phyloP scores from a whole-genome alignment of 768 basidiomycete species.

The Chalciporus sphaerocephalus region DNA sequence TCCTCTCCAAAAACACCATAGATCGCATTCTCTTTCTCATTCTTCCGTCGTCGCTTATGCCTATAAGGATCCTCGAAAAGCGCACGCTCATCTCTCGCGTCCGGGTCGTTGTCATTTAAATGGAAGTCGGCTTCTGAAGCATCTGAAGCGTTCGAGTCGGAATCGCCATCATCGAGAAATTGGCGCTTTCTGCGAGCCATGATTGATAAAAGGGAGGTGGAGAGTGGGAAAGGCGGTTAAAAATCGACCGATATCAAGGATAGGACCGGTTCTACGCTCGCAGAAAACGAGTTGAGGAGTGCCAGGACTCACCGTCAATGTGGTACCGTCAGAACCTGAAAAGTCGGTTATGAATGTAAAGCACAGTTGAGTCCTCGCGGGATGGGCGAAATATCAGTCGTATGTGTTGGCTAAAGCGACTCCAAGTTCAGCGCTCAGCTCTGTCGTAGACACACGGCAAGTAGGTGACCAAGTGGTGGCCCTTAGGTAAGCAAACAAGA shows the following conservation, averaged over 20 bases:
- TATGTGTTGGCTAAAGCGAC: too few species aligned
- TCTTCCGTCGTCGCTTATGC: conserved; percentile 60
- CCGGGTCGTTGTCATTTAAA: conserved; percentile 49
- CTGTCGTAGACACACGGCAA: too few species aligned
- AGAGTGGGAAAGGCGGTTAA: background rate
- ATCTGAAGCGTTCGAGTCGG: conserved; percentile 68
- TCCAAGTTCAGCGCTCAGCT: too few species aligned
- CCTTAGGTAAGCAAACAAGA: conserved; percentile 16
- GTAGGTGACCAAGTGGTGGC: too few species aligned
- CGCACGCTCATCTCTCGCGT: conserved; percentile 66
- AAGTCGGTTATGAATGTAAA: background rate
- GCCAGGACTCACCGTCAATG: conserved; percentile 11
- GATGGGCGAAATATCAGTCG: too few species aligned
- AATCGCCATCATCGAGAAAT: conserved; percentile 67
- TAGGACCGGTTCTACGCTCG: background rate
- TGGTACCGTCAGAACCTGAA: background rate
- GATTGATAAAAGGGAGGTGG: conserved; percentile 1
- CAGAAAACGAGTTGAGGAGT: background rate
- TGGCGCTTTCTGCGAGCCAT: conserved; percentile 80
- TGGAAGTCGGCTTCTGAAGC: conserved; percentile 52
- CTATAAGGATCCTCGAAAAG: conserved; percentile 76
- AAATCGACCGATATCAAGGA: conserved; percentile 3
- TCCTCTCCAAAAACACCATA: conserved; percentile 75
- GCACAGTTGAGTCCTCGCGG: too few species aligned
- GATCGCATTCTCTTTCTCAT: conserved; percentile 67